Evolutionary conservation across 2,329 filamentous ascomycete species (phyloP).

Genomic region (Monosporascus cannonballus): DNA sequence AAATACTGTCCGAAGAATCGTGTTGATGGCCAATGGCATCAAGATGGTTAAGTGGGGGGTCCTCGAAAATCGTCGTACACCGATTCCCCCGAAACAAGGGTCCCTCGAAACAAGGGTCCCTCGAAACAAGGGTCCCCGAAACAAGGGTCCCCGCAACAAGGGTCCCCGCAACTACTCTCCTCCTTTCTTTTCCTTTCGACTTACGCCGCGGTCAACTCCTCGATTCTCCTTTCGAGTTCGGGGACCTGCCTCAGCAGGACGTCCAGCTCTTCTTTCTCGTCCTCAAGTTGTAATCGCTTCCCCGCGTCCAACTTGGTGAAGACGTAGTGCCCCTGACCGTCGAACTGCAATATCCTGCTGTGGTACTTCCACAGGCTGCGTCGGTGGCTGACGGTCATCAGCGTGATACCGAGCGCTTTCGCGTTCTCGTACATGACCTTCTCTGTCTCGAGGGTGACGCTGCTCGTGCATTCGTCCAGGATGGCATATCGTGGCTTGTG

Average conservation of each 20-base stretch:
- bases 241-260: conserved; percentile 78
- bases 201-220: conserved; percentile 59
- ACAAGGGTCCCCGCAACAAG: too few species aligned
- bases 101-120: too few species aligned
- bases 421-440: conserved; percentile 96
- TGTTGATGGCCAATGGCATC: too few species aligned
- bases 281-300: conserved; percentile 75
- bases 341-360: conserved; percentile 89
- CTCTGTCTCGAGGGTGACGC: conserved; percentile 91
- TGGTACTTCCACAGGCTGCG: conserved; percentile 96
- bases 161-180: background rate
- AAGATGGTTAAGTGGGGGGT: too few species aligned
- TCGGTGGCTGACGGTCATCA: conserved; percentile 94
- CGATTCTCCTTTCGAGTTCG: conserved; percentile 79
- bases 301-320: conserved; percentile 90
- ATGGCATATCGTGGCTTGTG: conserved; percentile 91
- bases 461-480: conserved; percentile 91
- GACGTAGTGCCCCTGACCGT: conserved; percentile 85
- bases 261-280: conserved; percentile 94
- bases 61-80: too few species aligned
- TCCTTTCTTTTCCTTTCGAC: background rate
- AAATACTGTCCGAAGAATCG: too few species aligned
- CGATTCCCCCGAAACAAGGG: too few species aligned
- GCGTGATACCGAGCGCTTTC: conserved; percentile 82
- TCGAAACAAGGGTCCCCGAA: too few species aligned